Percentiles rank a stretch among this genome's conserved stretches.
phyloP scores from a whole-genome alignment of 1,139 yeast species.

The Pichia norvegensis region DNA sequence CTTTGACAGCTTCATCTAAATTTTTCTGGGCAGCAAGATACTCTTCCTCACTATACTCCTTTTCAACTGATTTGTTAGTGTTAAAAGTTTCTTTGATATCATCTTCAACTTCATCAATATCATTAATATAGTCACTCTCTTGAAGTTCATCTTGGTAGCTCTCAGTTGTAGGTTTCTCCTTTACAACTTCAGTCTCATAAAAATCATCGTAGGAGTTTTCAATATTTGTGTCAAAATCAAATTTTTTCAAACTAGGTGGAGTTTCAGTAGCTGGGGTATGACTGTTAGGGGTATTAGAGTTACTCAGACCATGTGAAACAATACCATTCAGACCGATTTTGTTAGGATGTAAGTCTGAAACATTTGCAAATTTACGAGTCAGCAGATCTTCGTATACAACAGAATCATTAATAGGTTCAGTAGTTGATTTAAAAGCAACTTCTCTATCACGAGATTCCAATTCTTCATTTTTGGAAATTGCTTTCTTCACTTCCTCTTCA shows the following conservation, averaged over 20 bases:
- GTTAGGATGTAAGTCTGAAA: not conserved
- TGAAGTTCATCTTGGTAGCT: not conserved
- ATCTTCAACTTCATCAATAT: conserved; percentile 6
- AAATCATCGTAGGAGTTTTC: conserved; percentile 1
- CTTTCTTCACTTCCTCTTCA: conserved; percentile 21
- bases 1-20: conserved; percentile 21
- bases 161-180: not conserved
- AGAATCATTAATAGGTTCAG: conserved; percentile 12
- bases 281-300: not conserved
- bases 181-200: conserved; percentile 2
- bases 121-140: conserved; percentile 13
- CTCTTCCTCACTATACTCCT: conserved; percentile 20
- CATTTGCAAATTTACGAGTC: conserved; percentile 3
- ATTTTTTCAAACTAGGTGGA: not conserved
- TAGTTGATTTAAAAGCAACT: conserved; percentile 16
- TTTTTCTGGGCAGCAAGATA: conserved; percentile 21
- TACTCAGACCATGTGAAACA: not conserved
- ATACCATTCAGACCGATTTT: not conserved
- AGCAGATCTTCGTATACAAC: conserved; percentile 9
- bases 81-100: conserved; percentile 1
- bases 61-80: not conserved
- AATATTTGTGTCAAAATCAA: not conserved
- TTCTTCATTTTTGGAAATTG: conserved; percentile 21
- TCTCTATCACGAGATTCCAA: conserved; percentile 19
- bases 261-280: not conserved